A percentile compares a stretch with the other conserved stretches of the same genome.
Conservation (phyloP, 805 yeast species). For the Teunomyces pallodes region DNA sequence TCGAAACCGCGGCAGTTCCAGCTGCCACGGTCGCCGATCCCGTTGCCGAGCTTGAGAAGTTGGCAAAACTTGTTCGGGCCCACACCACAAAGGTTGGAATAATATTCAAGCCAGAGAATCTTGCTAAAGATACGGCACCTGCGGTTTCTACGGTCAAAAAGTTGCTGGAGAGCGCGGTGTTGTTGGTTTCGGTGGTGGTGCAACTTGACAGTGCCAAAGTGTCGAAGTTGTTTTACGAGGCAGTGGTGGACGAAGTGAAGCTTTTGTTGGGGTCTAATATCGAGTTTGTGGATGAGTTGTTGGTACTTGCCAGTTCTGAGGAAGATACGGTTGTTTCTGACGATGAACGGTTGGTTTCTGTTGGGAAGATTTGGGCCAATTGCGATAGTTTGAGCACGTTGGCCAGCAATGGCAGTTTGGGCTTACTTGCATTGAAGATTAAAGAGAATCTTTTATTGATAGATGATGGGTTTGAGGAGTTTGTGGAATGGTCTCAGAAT, state of each 20-base stretch:
- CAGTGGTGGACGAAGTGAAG: slow-evolving; percentile 24
- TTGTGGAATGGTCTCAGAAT: slow-evolving; percentile 65
- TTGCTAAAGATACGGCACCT: slow-evolving; percentile 32
- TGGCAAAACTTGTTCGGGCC: slow-evolving; percentile 61
- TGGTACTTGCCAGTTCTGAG: slow-evolving; percentile 13
- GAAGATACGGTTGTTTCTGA: not conserved
- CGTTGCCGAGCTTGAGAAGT: slow-evolving; percentile 55
- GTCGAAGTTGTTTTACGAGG: slow-evolving; percentile 38
- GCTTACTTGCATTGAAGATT: slow-evolving; percentile 48
- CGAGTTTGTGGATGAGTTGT: slow-evolving; percentile 27
- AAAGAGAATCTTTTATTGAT: slow-evolving; percentile 45
- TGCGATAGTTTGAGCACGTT: slow-evolving; percentile 50
- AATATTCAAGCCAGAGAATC: slow-evolving; percentile 59
- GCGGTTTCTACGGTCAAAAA: slow-evolving; percentile 50
- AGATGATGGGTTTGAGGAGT: slow-evolving; percentile 64
- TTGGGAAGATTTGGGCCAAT: slow-evolving; percentile 71
- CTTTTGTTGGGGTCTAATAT: slow-evolving; percentile 17
- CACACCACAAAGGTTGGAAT: slow-evolving; percentile 77
- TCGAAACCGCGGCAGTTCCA: not conserved
- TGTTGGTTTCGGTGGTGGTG: slow-evolving; percentile 42
- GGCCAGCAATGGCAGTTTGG: slow-evolving; percentile 50
- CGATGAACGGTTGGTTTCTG: slow-evolving; percentile 46
- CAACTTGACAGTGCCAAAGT: slow-evolving; percentile 27
- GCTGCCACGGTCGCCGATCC: slow-evolving; percentile 43
- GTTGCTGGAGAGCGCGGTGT: slow-evolving; percentile 41